These are phyloP conservation scores for Meira nashicola DNA, from an alignment of 1,284 basidiomycete species.

Conservation along the genomic window DNA sequence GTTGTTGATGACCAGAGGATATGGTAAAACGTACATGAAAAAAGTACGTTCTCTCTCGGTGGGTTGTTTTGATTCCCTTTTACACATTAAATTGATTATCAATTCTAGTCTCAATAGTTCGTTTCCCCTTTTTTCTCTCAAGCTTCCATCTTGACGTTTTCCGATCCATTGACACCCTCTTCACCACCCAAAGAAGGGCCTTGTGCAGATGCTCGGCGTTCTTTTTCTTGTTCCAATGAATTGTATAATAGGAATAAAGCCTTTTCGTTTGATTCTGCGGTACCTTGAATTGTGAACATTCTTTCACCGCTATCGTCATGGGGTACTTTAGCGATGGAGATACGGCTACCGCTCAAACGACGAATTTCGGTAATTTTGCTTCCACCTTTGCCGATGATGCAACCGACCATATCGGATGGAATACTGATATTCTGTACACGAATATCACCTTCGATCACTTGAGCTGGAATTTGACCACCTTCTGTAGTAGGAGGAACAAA, in stretches of 20 bases:
- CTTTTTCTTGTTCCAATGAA: slow-evolving; percentile 47
- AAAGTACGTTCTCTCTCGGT: too few species aligned
- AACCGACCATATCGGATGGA: slow-evolving; percentile 80
- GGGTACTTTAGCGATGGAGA: slow-evolving; percentile 94
- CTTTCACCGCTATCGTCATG: slow-evolving; percentile 97
- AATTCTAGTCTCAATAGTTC: background rate
- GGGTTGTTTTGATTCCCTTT: background rate
- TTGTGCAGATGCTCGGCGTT: slow-evolving; percentile 32
- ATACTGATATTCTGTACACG: slow-evolving; percentile 99
- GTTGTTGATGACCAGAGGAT: too few species aligned
- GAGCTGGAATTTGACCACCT: slow-evolving; percentile 38
- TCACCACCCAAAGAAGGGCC: background rate
- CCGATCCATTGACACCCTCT: background rate
- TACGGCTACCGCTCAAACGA: slow-evolving; percentile 89
- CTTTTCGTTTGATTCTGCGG: slow-evolving; percentile 63
- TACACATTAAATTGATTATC: background rate
- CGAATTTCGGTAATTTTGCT: slow-evolving; percentile 99
- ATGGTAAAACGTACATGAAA: too few species aligned
- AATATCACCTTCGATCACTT: slow-evolving; percentile 58
- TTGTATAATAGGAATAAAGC: slow-evolving; percentile 95
- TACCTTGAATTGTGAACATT: slow-evolving; percentile 98
- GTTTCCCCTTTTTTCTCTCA: background rate
- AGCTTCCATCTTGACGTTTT: background rate
- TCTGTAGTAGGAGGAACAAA: slow-evolving; percentile 40
- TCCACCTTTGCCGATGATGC: slow-evolving; percentile 75